These are phyloP conservation scores for Annona cherimola DNA, from an alignment of 164 flowering plant genomes.

Conservation along the genomic window DNA sequence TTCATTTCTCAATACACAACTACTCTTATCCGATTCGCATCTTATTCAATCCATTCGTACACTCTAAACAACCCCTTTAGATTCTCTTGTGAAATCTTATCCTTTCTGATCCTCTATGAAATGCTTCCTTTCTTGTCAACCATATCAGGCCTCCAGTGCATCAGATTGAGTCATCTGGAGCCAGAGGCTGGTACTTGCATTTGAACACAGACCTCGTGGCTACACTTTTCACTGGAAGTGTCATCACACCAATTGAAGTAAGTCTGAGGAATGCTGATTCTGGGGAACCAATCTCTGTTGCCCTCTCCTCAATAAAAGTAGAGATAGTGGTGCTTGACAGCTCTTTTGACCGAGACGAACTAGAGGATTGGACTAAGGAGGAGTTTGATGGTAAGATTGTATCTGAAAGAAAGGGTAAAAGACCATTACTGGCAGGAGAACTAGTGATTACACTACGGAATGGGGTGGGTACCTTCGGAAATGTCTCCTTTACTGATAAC, in stretches of 20 bases:
- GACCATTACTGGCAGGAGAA: conserved; percentile 53
- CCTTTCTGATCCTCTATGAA: background rate
- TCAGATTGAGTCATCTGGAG: conserved; percentile 26
- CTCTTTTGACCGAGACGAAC: conserved; percentile 72
- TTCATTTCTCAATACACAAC: too few species aligned
- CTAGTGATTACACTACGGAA: conserved; percentile 18
- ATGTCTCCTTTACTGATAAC: conserved; percentile 52
- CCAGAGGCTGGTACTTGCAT: conserved; percentile 31
- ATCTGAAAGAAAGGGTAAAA: conserved; percentile 48
- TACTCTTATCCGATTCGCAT: too few species aligned
- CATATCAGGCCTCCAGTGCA: conserved; percentile 21
- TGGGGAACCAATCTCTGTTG: conserved; percentile 24
- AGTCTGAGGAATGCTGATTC: conserved; percentile 30
- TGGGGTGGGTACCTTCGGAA: conserved; percentile 38
- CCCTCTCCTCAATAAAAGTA: conserved; percentile 39
- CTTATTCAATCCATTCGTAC: too few species aligned
- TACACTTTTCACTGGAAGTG: conserved; percentile 36
- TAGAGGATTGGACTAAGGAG: conserved; percentile 69
- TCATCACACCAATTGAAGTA: conserved; percentile 30
- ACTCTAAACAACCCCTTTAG: too few species aligned
- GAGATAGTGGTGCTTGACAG: conserved; percentile 74
- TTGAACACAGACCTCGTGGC: conserved; percentile 33
- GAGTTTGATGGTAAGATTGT: conserved; percentile 75
- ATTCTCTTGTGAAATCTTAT: background rate
- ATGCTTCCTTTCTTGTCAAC: background rate